Percentiles rank a stretch among this genome's conserved stretches.
These are phyloP conservation scores for Xylaria grammica DNA, from an alignment of 495 filamentous ascomycete genomes.

Conservation along the genomic window DNA sequence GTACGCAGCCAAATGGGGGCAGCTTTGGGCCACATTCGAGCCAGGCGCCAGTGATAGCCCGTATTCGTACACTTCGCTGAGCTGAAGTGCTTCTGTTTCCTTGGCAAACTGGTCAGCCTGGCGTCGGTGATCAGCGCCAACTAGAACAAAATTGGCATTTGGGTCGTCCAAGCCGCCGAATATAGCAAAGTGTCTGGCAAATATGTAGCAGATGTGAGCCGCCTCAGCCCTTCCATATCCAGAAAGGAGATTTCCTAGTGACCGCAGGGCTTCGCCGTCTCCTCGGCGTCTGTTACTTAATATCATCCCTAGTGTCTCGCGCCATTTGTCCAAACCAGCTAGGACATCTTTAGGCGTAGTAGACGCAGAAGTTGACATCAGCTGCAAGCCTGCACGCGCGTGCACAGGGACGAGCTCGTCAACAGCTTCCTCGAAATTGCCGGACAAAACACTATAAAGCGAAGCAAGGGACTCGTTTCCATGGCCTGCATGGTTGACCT, in stretches of 20 bases:
- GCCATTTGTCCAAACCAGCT: constrained; percentile 90
- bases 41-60: constrained; percentile 68
- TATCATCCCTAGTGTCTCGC: constrained; percentile 83
- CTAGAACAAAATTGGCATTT: constrained; percentile 74
- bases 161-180: constrained; percentile 87
- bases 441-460: constrained; percentile 90
- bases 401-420: constrained; percentile 97
- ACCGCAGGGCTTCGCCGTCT: constrained; percentile 75
- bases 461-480: constrained; percentile 86
- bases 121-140: constrained; percentile 79
- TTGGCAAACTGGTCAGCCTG: constrained; percentile 68
- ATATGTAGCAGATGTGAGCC: constrained; percentile 82
- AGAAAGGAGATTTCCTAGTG: constrained; percentile 82
- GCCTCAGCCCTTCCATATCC: constrained; percentile 89
- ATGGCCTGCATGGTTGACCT: constrained; percentile 77
- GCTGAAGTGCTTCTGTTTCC: constrained; percentile 81
- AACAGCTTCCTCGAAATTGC: constrained; percentile 91
- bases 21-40: constrained; percentile 58
- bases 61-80: constrained; percentile 94
- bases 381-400: constrained; percentile 87
- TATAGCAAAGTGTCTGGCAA: constrained; percentile 61
- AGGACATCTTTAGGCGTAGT: constrained; percentile 72
- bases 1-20: constrained; percentile 84
- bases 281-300: constrained; percentile 83
- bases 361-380: constrained; percentile 72